Conservation (phyloP, 2,329 filamentous ascomycete species). For the Neopestalotiopsis sp. region DNA sequence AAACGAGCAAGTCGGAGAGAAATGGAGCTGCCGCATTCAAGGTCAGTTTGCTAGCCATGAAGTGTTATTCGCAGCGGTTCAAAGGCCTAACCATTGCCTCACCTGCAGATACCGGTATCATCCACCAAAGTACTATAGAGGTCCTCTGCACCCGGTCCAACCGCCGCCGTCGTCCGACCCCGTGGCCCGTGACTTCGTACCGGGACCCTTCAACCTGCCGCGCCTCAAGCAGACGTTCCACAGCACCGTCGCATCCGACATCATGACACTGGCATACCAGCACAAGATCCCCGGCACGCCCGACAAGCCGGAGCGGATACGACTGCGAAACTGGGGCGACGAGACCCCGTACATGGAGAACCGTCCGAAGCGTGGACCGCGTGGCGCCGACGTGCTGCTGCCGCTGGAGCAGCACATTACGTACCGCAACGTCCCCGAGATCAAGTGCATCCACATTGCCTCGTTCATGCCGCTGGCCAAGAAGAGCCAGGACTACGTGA, state of each 20-base stretch:
- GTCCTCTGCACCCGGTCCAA: conserved; percentile 90
- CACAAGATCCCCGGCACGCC: conserved; percentile 81
- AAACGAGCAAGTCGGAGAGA: conserved; percentile 37
- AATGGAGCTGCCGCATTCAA: conserved; percentile 29
- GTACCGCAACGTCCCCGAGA: conserved; percentile 84
- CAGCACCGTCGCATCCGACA: conserved; percentile 82
- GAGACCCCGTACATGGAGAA: conserved; percentile 95
- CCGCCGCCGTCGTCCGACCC: conserved; percentile 87
- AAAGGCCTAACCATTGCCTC: background rate
- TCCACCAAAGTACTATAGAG: conserved; percentile 92
- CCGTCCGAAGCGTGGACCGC: conserved; percentile 80
- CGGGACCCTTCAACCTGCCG: conserved; percentile 88
- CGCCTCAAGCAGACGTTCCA: conserved; percentile 91
- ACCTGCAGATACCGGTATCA: conserved; percentile 85
- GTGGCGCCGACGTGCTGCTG: conserved; percentile 75
- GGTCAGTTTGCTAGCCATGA: conserved; percentile 23
- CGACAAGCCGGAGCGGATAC: conserved; percentile 58
- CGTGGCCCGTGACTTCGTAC: conserved; percentile 83
- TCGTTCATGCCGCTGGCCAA: conserved; percentile 72
- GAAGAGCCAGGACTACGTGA: conserved; percentile 74
- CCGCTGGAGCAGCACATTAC: conserved; percentile 75
- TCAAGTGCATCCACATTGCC: conserved; percentile 83
- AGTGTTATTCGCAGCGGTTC: background rate
- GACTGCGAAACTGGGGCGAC: conserved; percentile 85
- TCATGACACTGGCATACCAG: conserved; percentile 86